Conservation (phyloP, 257 asterid species). For the Striga asiatica region DNA sequence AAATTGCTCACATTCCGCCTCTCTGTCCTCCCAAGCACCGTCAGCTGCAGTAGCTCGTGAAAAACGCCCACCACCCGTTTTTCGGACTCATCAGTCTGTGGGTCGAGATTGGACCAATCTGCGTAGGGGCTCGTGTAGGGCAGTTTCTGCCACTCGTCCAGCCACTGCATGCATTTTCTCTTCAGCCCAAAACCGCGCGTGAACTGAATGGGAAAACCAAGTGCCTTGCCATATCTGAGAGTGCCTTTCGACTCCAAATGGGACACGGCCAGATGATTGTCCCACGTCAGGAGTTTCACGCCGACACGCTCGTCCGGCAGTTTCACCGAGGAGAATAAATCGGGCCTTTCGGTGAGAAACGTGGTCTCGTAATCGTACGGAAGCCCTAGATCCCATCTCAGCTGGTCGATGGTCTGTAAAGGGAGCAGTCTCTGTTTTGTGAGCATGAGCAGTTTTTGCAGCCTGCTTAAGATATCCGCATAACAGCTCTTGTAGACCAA, state of each 20-base stretch:
- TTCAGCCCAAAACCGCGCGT: constrained; percentile 82
- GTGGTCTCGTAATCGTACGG: constrained; percentile 49
- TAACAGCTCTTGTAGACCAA: constrained; percentile 23
- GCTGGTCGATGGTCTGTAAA: constrained; percentile 66
- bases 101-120: constrained; percentile 63
- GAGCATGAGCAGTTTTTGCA: constrained; percentile 71
- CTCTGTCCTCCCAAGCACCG: constrained; percentile 50
- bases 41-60: constrained; percentile 81
- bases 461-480: constrained; percentile 53
- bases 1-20: constrained; percentile 69
- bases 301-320: constrained; percentile 72
- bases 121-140: constrained; percentile 76
- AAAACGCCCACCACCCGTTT: constrained; percentile 85
- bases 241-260: constrained; percentile 39
- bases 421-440: constrained; percentile 59
- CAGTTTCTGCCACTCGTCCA: constrained; percentile 81
- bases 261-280: constrained; percentile 46
- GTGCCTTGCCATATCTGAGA: constrained; percentile 13
- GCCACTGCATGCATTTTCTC: constrained; percentile 81
- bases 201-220: constrained; percentile 69
- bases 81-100: constrained; percentile 78
- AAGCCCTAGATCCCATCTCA: constrained; percentile 80
- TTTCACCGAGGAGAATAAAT: constrained; percentile 38
- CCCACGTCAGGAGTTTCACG: constrained; percentile 51
- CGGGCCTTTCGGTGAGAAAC: constrained; percentile 29